phyloP scores from a whole-genome alignment of 23 red algal species.

The Pyropia haitanensis region DNA sequence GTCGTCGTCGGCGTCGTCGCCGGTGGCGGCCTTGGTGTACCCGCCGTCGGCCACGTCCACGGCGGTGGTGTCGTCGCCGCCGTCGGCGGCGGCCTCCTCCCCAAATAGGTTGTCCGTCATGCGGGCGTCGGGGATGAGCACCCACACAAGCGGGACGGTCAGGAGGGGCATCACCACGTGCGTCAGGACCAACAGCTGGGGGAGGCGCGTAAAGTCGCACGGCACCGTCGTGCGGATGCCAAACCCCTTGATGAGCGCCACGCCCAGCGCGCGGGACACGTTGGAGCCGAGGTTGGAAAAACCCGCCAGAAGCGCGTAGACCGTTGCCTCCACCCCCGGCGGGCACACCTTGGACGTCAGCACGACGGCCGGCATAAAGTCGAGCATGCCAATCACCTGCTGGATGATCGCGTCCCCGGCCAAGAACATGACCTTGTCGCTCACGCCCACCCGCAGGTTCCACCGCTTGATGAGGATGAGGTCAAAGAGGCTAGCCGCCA shows the following conservation, averaged over 20 bases:
- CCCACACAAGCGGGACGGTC: constrained; percentile 43
- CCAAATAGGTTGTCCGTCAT: constrained; percentile 60
- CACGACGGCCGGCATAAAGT: constrained; percentile 67
- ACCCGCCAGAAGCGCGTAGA: constrained; percentile 50
- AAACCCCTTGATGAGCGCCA: constrained; percentile 32
- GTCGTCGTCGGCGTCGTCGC: too few species aligned
- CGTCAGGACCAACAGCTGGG: constrained; percentile 38
- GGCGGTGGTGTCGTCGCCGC: not conserved
- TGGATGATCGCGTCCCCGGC: constrained; percentile 49
- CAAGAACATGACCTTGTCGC: constrained; percentile 46
- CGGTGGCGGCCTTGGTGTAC: too few species aligned
- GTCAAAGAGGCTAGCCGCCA: constrained; percentile 44
- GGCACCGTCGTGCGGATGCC: constrained; percentile 37
- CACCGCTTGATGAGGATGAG: constrained; percentile 38
- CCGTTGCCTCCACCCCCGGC: constrained; percentile 51
- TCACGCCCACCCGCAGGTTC: constrained; percentile 34
- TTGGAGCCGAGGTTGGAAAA: constrained; percentile 44
- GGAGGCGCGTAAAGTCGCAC: constrained; percentile 52
- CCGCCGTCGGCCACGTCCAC: too few species aligned
- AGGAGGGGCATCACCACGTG: constrained; percentile 43
- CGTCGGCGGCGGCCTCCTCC: not conserved
- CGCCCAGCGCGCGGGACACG: constrained; percentile 50
- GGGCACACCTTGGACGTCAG: constrained; percentile 66
- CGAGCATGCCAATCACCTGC: constrained; percentile 21
- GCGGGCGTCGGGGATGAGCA: constrained; percentile 38